These are phyloP conservation scores for Malus asiatica DNA, from an alignment of 306 rosid species.

Conservation along the genomic window DNA sequence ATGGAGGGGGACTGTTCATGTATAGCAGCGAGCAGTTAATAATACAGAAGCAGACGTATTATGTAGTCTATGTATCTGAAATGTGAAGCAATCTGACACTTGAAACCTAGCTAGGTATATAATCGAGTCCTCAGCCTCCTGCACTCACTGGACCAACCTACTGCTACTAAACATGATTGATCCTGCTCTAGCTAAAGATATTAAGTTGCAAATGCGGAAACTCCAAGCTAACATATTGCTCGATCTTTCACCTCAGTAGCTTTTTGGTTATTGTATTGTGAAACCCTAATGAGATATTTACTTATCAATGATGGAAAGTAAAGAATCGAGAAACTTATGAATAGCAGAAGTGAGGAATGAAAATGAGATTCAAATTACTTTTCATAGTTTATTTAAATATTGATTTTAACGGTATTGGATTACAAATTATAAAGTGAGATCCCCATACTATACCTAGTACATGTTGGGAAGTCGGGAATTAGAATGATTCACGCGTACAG, in stretches of 20 bases:
- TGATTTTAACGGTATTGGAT: too few relatives aligned
- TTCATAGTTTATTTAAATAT: too few relatives aligned
- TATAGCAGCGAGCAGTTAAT: background rate
- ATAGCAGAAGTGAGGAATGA: background rate
- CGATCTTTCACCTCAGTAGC: background rate
- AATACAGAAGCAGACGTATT: background rate
- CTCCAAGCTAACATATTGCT: background rate
- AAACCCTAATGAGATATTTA: background rate
- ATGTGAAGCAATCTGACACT: constrained; percentile 1
- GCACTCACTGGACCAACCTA: background rate
- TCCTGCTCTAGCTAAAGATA: background rate
- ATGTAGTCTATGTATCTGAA: background rate
- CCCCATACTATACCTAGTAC: too few relatives aligned
- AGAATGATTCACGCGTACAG: too few relatives aligned
- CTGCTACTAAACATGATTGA: background rate
- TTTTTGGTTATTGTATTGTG: background rate
- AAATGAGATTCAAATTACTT: background rate
- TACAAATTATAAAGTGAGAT: too few relatives aligned
- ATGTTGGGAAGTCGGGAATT: too few relatives aligned
- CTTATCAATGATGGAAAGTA: too few relatives aligned
- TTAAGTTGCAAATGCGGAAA: background rate
- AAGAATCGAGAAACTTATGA: too few relatives aligned
- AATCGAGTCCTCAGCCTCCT: background rate
- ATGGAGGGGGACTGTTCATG: background rate
- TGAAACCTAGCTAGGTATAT: background rate